Evolutionary conservation across 2,329 filamentous ascomycete genomes (phyloP), one percentile per base, ranked within the genome.

Genomic region (Fusarium fracticaudum): DNA sequence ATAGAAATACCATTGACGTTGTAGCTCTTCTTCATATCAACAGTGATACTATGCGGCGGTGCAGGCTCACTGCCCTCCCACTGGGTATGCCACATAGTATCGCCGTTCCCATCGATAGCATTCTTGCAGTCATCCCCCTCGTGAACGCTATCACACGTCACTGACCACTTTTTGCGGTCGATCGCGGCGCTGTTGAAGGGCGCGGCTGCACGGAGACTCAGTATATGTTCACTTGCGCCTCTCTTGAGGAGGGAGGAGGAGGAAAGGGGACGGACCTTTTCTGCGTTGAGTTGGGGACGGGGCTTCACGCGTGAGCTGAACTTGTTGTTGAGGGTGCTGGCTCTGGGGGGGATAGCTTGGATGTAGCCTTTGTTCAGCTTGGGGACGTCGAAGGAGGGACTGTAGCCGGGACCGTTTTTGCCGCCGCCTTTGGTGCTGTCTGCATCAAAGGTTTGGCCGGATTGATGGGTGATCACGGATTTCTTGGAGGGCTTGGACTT

Each of bases 1-100:
- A 74, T 62, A 54, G 71, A 69, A 8, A 74, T 58, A 2, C 61
- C 61, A 47, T 74, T 74, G 35, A 72, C 45, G 44, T 66, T 62
- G 11, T 55, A 71, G 13, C 64, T 43, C 40, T 60, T 69, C 53
- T 47, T 65, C 38, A 74, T 33, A n/a, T 74, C 72, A 31, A 74
- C 41, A 4, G 61, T 74, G 31, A 72, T 66, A 31, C 29, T 69
- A 55, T 74, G 72, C 35, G 72, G 68, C 18, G 64, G 72, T 18
- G 29, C 22, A 35, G 72, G 63, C 8, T 69, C 54, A 15, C 22
- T 55, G 0, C 61, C 50, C 33, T 64, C 61, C 64, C 61, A 74
- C 8, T 64, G 57, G 0, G 71, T 74, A 43, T 74, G 71, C 71
- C 68, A 74, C 20, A 74, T 45, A 0, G 60, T 61, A 24, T 48